Evolutionary conservation across 768 basidiomycete genomes (phyloP).

Genomic region (Thelephora aurantiotincta): DNA sequence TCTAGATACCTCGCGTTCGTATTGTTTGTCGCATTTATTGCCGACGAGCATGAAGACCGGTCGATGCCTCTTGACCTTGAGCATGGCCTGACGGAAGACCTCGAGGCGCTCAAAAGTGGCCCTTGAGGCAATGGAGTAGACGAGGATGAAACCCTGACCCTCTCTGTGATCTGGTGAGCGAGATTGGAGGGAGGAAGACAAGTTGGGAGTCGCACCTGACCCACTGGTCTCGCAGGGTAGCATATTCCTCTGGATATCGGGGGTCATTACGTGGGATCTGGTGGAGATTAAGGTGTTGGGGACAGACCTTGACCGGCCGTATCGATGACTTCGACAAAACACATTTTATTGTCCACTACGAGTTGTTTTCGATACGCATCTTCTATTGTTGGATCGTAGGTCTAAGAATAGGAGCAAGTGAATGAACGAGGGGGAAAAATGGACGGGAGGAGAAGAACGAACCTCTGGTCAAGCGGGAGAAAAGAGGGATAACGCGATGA

Average conservation of each 20-base stretch:
- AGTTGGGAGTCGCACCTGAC: constrained; percentile 52
- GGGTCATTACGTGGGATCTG: neutral
- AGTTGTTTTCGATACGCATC: constrained; percentile 94
- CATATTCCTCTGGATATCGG: constrained; percentile 73
- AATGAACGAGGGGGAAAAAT: constrained; percentile 7
- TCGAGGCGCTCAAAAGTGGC: constrained; percentile 84
- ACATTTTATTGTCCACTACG: constrained; percentile 89
- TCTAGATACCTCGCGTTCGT: constrained; percentile 79
- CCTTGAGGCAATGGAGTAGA: constrained; percentile 93
- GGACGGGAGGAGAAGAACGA: constrained; percentile 9
- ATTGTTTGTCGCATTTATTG: constrained; percentile 91
- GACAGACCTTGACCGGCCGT: constrained; percentile 89
- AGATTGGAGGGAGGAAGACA: constrained; percentile 6
- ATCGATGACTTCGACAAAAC: constrained; percentile 93
- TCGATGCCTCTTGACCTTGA: constrained; percentile 73
- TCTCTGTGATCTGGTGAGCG: constrained; percentile 36
- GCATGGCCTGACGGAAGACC: constrained; percentile 81
- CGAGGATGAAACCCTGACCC: constrained; percentile 95
- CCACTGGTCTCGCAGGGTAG: constrained; percentile 94
- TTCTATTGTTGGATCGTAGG: constrained; percentile 97
- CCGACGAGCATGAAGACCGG: constrained; percentile 91
- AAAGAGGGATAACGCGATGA: neutral
- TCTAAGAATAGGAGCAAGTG: constrained; percentile 29
- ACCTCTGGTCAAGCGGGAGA: constrained; percentile 33
- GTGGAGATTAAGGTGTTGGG: constrained; percentile 7